Conservation (phyloP, 2,329 filamentous ascomycete genomes). For the Calycina herbarum region DNA sequence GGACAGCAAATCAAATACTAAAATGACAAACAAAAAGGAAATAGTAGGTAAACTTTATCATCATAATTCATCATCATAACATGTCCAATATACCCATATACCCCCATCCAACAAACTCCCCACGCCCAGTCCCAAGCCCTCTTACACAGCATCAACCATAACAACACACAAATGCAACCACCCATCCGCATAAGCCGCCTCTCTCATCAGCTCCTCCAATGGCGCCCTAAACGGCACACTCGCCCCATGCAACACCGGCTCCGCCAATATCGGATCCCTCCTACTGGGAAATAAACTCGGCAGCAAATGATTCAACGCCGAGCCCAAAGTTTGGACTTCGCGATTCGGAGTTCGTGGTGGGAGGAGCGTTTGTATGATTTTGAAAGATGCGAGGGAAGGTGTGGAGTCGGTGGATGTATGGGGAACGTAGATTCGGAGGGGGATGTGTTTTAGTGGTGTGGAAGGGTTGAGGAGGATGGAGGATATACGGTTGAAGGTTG, state of each 20-base stretch:
- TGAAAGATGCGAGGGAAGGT: constrained; percentile 56
- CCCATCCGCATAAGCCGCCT: constrained; percentile 86
- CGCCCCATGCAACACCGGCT: constrained; percentile 82
- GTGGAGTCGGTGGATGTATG: constrained; percentile 54
- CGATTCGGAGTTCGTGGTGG: constrained; percentile 46
- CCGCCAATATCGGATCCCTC: constrained; percentile 79
- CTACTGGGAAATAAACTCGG: constrained; percentile 85
- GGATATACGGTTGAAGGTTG: constrained; percentile 72
- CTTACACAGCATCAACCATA: constrained; percentile 46
- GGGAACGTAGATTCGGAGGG: constrained; percentile 83
- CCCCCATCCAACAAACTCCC: too few relatives aligned
- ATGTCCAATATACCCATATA: too few relatives aligned
- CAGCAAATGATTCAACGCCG: constrained; percentile 71
- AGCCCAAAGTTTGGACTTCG: constrained; percentile 70
- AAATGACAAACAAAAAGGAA: too few relatives aligned
- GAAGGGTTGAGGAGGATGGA: constrained; percentile 74
- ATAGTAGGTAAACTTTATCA: too few relatives aligned
- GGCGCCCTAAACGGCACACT: constrained; percentile 77
- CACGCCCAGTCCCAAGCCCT: background rate
- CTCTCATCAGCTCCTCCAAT: constrained; percentile 78
- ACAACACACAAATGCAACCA: constrained; percentile 83
- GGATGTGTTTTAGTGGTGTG: constrained; percentile 76
- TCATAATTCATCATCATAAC: too few relatives aligned
- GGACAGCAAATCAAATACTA: too few relatives aligned
- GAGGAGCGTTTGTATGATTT: constrained; percentile 75